Base-by-base conservation (phyloP, 2,329 filamentous ascomycete genomes). In the Pseudogymnoascus sp. region DNA sequence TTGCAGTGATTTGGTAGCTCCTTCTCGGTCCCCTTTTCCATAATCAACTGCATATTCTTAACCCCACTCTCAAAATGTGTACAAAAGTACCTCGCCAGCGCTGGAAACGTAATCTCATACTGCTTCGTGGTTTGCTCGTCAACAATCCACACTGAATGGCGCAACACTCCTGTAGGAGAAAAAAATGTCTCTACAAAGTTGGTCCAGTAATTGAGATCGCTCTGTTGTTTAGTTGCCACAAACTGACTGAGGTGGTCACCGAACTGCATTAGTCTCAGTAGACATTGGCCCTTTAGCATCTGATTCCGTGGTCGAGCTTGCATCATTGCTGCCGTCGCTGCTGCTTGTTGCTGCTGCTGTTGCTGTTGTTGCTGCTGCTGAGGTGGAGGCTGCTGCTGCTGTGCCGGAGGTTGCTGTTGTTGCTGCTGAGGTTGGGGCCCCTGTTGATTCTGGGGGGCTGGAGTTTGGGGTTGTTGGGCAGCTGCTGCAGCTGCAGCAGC, bases 51-150 rank as follows among this genome's bases (percentile, higher is more conserved):
- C 69, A 97, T 90, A 63, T 87, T 90, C 69, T 85, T 88, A 63
- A 97, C 87, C 5, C 92, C 93, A 66, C 91, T 93, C 64, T 88
- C 87, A 73, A 95, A 97, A 71, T 96, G 89, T 0, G 91, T 93
- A 70, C 89, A 86, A 73, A 96, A 97, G 75, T 95, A 97, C 71
- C 93, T 86, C 36, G 93, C 86, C 54, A 99, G 80, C 0, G 90
- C 90, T 3, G 92, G 85, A 64, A 85, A 90, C 2, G 88, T 84
- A 60, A 97, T 91, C 73, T 97, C 93, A 71, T 93, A 97, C 70
- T 89, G 86, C 77, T 96, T 97, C 63, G 88, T 83, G 16, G 79
- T 80, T 37, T 77, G 77, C 54, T 85, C 81, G 51, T 86, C 84
- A 64, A 77, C 77, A 51, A 82, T 77, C 67, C 82, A 82, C 14